phyloP scores from a whole-genome alignment of 225 moss, liverwort and hornwort species.

The Ulota crispa region DNA sequence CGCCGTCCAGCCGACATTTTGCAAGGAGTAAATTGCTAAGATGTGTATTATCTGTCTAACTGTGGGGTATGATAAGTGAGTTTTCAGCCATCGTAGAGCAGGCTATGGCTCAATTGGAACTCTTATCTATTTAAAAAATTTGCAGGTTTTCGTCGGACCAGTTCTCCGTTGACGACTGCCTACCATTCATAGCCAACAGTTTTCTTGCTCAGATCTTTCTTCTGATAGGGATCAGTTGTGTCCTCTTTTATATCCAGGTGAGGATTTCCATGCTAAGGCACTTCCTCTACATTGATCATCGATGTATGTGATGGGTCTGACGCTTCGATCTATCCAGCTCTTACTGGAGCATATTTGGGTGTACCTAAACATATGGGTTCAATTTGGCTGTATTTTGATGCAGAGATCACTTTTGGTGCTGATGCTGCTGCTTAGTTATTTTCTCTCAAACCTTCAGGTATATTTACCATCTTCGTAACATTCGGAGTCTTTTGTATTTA shows the following conservation, averaged over 20 bases:
- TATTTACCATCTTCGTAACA: background rate
- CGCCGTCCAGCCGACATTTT: background rate
- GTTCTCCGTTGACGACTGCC: conserved; percentile 73
- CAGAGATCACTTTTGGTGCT: conserved; percentile 76
- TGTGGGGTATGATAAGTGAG: background rate
- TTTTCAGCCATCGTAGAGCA: conserved; percentile 3
- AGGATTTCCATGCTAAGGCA: background rate
- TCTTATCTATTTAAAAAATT: background rate
- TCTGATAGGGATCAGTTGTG: conserved; percentile 64
- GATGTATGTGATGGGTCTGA: background rate
- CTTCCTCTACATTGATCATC: conserved; percentile 13
- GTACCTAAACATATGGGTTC: background rate
- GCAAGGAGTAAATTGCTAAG: background rate
- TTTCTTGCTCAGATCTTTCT: conserved; percentile 68
- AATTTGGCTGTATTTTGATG: conserved; percentile 18
- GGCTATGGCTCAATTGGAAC: background rate
- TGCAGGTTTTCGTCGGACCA: conserved; percentile 61
- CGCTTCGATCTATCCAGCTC: background rate
- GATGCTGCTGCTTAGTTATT: conserved; percentile 65
- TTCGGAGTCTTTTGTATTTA: background rate
- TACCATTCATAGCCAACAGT: conserved; percentile 79
- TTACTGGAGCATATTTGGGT: conserved; percentile 6
- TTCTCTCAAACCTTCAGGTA: conserved; percentile 79
- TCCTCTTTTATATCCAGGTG: conserved; percentile 88
- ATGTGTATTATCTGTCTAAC: background rate